Evolutionary conservation across 208 protist genomes (phyloP).

Genomic region (Leptomonas seymouri): DNA sequence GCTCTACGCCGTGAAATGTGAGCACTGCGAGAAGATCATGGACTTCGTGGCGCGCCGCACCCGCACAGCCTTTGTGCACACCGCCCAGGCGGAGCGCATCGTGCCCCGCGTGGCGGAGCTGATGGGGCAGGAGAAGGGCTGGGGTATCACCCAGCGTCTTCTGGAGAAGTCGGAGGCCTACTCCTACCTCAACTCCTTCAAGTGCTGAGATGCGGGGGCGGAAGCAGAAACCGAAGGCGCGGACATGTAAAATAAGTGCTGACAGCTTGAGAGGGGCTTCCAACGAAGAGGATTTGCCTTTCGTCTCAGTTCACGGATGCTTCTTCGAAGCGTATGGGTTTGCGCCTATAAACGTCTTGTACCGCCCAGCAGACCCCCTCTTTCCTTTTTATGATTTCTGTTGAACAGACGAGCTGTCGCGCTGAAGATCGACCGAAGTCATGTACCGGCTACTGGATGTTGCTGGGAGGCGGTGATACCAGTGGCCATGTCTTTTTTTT

Average conservation of each 20-base stretch:
- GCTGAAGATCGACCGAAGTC: no score
- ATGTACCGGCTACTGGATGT: no score
- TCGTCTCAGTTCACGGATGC: neutral
- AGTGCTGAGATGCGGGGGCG: neutral
- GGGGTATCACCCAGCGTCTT: constrained; percentile 52
- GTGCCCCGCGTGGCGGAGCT: constrained; percentile 87
- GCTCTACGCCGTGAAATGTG: constrained; percentile 65
- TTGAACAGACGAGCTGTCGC: no score
- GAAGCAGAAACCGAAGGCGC: neutral
- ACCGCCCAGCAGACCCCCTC: no score
- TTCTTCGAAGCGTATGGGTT: neutral
- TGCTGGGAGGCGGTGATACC: no score
- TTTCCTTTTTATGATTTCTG: no score
- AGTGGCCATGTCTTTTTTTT: no score
- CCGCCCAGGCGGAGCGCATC: constrained; percentile 53
- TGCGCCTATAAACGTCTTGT: no score
- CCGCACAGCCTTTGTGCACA: constrained; percentile 91
- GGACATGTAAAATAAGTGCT: neutral
- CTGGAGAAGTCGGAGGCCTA: constrained; percentile 62
- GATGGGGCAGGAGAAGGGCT: constrained; percentile 85
- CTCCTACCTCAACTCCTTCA: constrained; percentile 57
- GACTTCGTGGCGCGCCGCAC: constrained; percentile 94
- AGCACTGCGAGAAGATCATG: constrained; percentile 89
- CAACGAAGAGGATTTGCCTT: neutral
- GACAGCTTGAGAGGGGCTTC: neutral